Conservation (phyloP, 306 rosid genomes). For the Quercus rubra region DNA sequence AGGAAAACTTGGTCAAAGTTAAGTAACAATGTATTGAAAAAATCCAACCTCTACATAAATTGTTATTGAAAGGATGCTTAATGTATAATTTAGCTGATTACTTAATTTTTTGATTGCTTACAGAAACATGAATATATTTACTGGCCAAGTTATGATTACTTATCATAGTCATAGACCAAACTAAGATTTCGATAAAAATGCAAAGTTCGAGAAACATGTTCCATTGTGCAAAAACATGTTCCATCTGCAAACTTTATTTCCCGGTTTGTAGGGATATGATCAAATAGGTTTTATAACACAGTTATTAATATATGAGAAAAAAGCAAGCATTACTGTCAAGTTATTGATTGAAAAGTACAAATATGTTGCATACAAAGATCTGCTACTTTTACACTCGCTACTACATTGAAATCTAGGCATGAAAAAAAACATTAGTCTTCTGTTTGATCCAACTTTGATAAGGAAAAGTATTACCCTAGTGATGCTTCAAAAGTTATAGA, state of each 20-base stretch:
- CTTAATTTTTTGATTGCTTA: no score
- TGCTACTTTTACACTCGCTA: neutral
- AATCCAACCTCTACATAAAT: neutral
- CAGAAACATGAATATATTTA: no score
- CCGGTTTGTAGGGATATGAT: neutral
- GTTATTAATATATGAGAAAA: neutral
- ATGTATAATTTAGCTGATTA: neutral
- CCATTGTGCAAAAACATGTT: no score
- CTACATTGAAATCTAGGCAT: neutral
- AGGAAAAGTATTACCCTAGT: slow-evolving; percentile 3
- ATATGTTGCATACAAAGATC: slow-evolving; percentile 3
- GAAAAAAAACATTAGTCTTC: neutral
- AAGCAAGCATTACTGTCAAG: neutral
- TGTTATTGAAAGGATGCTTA: neutral
- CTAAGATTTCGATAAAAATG: neutral
- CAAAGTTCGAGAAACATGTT: neutral
- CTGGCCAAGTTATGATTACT: neutral
- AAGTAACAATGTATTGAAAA: neutral
- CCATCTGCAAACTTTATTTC: no score
- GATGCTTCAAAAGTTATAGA: slow-evolving; percentile 41
- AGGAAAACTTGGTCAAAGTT: neutral
- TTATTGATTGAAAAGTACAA: slow-evolving; percentile 12
- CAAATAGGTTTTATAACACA: neutral
- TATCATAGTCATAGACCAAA: neutral
- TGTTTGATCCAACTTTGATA: neutral